phyloP scores from a whole-genome alignment of 2,329 filamentous ascomycete genomes.

The Dactylellina haptotyla region DNA sequence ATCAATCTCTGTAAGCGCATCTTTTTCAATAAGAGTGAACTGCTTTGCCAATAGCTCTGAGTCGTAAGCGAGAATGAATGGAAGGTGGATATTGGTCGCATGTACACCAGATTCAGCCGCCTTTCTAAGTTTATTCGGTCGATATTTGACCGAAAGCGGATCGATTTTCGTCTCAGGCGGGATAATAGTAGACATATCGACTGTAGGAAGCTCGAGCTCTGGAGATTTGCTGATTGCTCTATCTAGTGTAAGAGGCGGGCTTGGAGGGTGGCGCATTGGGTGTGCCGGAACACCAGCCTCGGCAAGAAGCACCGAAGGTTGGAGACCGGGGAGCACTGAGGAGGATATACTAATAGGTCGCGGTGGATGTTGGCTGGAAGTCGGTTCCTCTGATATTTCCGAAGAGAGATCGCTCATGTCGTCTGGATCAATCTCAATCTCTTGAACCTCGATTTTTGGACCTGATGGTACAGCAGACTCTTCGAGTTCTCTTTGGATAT shows the following conservation, averaged over 20 bases:
- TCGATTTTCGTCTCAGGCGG: conserved; percentile 49
- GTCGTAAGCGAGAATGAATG: conserved; percentile 83
- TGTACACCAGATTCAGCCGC: conserved; percentile 49
- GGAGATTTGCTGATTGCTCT: conserved; percentile 47
- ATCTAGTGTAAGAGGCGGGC: conserved; percentile 55
- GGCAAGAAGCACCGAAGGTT: conserved; percentile 56
- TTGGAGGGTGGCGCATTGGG: conserved; percentile 59
- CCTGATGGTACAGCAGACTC: conserved; percentile 42
- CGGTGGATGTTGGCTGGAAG: conserved; percentile 33
- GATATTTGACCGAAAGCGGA: conserved; percentile 39
- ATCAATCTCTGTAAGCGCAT: conserved; percentile 84
- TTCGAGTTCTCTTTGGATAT: conserved; percentile 42
- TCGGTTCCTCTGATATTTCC: conserved; percentile 68
- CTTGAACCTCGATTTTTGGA: conserved; percentile 55
- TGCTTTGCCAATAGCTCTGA: conserved; percentile 82
- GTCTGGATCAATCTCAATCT: conserved; percentile 63
- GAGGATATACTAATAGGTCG: conserved; percentile 53
- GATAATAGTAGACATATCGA: conserved; percentile 45
- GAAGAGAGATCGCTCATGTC: conserved; percentile 70
- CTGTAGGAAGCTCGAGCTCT: conserved; percentile 36
- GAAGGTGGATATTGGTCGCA: conserved; percentile 70
- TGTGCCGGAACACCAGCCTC: conserved; percentile 58
- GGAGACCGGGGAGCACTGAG: conserved; percentile 43
- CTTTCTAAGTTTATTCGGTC: conserved; percentile 41
- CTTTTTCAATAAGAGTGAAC: conserved; percentile 85